Evolutionary conservation across 495 filamentous ascomycete genomes (phyloP), one percentile per base, ranked within the genome.

Genomic region (Trichoderma reesei): DNA sequence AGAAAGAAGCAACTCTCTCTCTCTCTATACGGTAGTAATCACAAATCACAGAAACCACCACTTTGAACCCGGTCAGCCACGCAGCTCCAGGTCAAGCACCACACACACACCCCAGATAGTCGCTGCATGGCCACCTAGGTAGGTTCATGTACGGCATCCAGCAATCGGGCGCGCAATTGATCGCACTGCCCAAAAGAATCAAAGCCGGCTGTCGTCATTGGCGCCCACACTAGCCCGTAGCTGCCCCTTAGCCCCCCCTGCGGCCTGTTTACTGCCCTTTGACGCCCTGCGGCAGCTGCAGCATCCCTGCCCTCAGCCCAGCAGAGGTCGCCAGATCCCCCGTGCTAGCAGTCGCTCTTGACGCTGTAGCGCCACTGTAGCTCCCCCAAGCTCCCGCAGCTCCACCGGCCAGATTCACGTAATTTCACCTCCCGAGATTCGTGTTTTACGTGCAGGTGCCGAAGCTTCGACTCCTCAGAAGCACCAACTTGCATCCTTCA

Each of bases 381-480:
- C 51, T 56, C n/a, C 51, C 51, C 51, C 20, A 33, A 56, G 51
- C 51, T 56, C 44, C 44, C 44, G 44, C n/a, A 48, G 51, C 51
- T 56, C 51, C 51, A 56, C 51, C 16, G 31, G 20, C 20, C 51
- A n/a, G 31, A 56, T 3, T 14, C 31, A 33, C 18, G 4, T 56
- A 56, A 5, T 56, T 9, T 56, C 51, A 26, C 26, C 31, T 9
- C 9, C 34, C 51, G 51, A 33, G n/a, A 33, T 14, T 8, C 7
- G 10, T 9, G 26, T 39, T 39, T 39, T 39, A n/a, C 16, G 7
- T 48, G n/a, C n/a, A n/a, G 44, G n/a, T 48, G 44, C 37, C 10
- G 44, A n/a, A 48, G 44, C 44, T n/a, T 18, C 44, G n/a, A 20
- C 14, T 48, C 44, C 14, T n/a, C 44, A 48, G 16, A 44, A 48